Percentiles rank a stretch among this genome's conserved stretches.
These are phyloP conservation scores for Fraxinus anomala DNA, from an alignment of 257 asterid species.

Conservation along the genomic window DNA sequence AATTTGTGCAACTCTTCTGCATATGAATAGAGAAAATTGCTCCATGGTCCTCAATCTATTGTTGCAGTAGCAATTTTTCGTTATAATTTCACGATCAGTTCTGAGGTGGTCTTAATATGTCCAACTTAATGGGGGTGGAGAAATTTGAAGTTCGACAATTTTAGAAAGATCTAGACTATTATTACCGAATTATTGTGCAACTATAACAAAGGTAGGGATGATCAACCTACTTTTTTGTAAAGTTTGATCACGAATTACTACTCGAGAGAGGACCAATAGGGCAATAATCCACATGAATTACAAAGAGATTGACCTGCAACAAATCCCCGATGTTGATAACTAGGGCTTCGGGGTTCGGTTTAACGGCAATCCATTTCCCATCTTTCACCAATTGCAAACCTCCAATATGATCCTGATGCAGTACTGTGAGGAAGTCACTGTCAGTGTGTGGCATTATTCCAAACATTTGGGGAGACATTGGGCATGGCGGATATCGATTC, in stretches of 20 bases:
- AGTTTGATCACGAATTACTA: neutral
- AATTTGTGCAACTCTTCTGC: neutral
- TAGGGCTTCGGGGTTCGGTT: slow-evolving; percentile 70
- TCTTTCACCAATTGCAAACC: slow-evolving; percentile 79
- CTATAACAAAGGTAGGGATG: neutral
- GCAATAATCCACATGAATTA: neutral
- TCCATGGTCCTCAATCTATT: neutral
- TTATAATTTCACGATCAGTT: too few relatives aligned
- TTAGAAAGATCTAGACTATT: too few relatives aligned
- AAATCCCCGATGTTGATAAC: slow-evolving; percentile 84
- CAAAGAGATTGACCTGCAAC: slow-evolving; percentile 54
- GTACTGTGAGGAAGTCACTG: slow-evolving; percentile 74
- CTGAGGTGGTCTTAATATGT: neutral
- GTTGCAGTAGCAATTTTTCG: neutral
- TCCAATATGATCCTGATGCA: slow-evolving; percentile 80
- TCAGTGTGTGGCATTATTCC: slow-evolving; percentile 88
- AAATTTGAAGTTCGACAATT: too few relatives aligned
- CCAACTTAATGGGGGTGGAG: neutral
- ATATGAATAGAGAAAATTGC: neutral
- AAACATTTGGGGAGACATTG: slow-evolving; percentile 43
- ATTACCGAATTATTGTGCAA: neutral
- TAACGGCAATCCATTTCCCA: slow-evolving; percentile 76
- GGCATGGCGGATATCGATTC: slow-evolving; percentile 81
- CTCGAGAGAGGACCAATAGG: neutral
- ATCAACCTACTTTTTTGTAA: neutral